These are phyloP conservation scores for Marchantia polymorpha DNA, from an alignment of 225 moss, liverwort and hornwort species.

Conservation along the genomic window DNA sequence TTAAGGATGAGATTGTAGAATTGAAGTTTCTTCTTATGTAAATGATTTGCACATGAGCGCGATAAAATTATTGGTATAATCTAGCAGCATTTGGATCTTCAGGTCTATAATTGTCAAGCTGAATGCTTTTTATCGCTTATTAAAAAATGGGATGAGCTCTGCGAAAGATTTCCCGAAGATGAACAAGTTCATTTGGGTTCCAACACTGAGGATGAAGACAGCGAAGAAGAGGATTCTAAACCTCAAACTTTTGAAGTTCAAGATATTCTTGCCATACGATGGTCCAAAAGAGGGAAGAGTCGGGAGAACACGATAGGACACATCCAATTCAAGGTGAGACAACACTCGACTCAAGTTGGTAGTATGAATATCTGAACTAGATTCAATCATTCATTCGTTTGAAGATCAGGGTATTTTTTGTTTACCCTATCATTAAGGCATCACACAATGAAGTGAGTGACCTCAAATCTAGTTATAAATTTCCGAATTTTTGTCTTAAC, in stretches of 20 bases:
- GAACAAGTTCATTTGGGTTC: not conserved
- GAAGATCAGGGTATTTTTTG: too few relatives aligned
- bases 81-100: not conserved
- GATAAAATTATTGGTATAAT: not conserved
- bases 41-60: not conserved
- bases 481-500: too few relatives aligned
- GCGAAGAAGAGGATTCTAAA: not conserved
- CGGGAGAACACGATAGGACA: not conserved
- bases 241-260: not conserved
- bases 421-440: too few relatives aligned
- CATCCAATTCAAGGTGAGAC: not conserved
- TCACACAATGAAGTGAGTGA: too few relatives aligned
- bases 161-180: slow-evolving; percentile 49
- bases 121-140: slow-evolving; percentile 59
- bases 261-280: not conserved
- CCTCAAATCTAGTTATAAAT: too few relatives aligned
- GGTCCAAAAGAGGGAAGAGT: not conserved
- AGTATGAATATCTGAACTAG: too few relatives aligned
- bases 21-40: too few relatives aligned
- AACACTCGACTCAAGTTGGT: too few relatives aligned
- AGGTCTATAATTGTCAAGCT: slow-evolving; percentile 66
- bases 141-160: slow-evolving; percentile 63
- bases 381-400: too few relatives aligned
- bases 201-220: not conserved
- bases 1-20: too few relatives aligned